Conservation (phyloP, 805 yeast species). For the Monosporozyma solicola region DNA sequence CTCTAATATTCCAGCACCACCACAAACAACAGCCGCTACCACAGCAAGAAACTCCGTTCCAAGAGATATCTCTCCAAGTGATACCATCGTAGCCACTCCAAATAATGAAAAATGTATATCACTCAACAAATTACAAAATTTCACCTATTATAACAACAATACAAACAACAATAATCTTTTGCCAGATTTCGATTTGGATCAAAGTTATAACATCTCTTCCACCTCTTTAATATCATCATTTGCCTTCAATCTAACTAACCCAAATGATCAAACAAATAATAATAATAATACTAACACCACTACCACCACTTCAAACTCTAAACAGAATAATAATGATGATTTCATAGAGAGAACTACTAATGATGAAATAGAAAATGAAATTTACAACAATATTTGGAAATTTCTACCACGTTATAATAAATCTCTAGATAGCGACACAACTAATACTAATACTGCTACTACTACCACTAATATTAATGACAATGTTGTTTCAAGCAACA, state of each 20-base stretch:
- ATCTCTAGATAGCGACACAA: neutral
- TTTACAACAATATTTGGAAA: slow-evolving; percentile 9
- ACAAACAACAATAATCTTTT: neutral
- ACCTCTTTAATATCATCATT: neutral
- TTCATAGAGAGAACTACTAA: neutral
- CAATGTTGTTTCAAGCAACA: slow-evolving; percentile 1
- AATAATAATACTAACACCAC: neutral
- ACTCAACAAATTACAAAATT: neutral
- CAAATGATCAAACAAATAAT: neutral
- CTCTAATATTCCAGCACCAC: neutral
- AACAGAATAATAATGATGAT: neutral
- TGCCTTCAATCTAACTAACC: neutral
- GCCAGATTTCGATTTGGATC: slow-evolving; percentile 1
- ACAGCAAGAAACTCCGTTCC: neutral
- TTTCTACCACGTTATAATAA: slow-evolving; percentile 10
- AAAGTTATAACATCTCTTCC: slow-evolving; percentile 1
- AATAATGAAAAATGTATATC: neutral
- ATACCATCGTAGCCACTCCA: slow-evolving; percentile 7
- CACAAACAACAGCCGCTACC: neutral
- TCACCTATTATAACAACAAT: neutral
- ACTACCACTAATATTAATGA: slow-evolving; percentile 2
- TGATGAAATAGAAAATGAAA: slow-evolving; percentile 6
- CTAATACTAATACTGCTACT: neutral
- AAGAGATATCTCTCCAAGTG: slow-evolving; percentile 5
- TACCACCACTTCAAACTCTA: neutral